Conservation (phyloP, 139 green algal species). For the Raphidocelis subcapitata region DNA sequence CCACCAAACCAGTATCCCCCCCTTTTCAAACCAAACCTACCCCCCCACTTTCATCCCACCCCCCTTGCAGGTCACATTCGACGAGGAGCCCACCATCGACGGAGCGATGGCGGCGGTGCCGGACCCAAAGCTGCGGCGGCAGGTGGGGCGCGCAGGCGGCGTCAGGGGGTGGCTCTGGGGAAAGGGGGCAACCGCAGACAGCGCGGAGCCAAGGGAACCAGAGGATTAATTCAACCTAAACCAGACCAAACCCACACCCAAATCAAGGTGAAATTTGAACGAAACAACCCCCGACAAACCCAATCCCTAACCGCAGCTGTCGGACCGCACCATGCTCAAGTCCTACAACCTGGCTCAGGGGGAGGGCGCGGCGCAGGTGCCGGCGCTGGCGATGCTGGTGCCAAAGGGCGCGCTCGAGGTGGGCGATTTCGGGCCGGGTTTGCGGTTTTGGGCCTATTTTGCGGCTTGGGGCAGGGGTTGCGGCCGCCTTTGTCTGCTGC, state of each 20-base stretch:
- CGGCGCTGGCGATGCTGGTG: too few species aligned
- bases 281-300: neutral
- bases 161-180: neutral
- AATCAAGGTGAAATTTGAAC: neutral
- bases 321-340: slow-evolving; percentile 19
- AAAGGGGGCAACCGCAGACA: neutral
- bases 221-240: neutral
- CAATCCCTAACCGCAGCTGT: neutral
- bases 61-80: too few species aligned
- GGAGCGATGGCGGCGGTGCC: too few species aligned
- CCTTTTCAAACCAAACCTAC: too few species aligned
- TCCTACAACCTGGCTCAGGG: slow-evolving; percentile 12
- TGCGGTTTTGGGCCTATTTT: too few species aligned
- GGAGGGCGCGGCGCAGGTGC: slow-evolving; percentile 6
- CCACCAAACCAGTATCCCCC: too few species aligned
- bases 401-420: too few species aligned
- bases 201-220: neutral
- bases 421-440: too few species aligned
- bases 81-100: too few species aligned
- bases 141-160: slow-evolving; percentile 19
- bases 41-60: too few species aligned
- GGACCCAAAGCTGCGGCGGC: too few species aligned
- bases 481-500: neutral
- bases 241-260: neutral
- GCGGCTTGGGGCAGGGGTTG: too few species aligned